phyloP scores from a whole-genome alignment of 495 filamentous ascomycete genomes.

The Hypoxylon fuscum region DNA sequence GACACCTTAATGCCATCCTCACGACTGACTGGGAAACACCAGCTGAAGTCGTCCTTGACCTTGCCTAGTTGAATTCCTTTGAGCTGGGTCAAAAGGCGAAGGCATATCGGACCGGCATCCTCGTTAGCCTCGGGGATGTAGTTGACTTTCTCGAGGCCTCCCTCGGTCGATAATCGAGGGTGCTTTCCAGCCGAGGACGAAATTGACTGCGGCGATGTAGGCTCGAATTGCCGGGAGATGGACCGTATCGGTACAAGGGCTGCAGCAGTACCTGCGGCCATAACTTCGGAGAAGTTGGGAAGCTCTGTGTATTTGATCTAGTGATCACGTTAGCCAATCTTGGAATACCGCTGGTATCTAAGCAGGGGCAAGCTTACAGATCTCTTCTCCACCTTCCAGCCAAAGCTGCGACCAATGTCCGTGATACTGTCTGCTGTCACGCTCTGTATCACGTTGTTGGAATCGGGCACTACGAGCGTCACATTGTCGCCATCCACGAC shows the following conservation, averaged over 20 bases:
- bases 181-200: slow-evolving; percentile 42
- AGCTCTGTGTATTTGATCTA: slow-evolving; percentile 85
- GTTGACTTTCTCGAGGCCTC: slow-evolving; percentile 67
- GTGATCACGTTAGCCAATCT: slow-evolving; percentile 24
- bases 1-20: slow-evolving; percentile 54
- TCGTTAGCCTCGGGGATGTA: slow-evolving; percentile 69
- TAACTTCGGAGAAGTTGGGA: slow-evolving; percentile 77
- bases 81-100: slow-evolving; percentile 75
- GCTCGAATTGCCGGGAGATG: slow-evolving; percentile 70
- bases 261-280: slow-evolving; percentile 93
- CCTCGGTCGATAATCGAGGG: slow-evolving; percentile 44
- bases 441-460: slow-evolving; percentile 81
- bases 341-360: neutral
- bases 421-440: slow-evolving; percentile 78
- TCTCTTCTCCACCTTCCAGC: slow-evolving; percentile 72
- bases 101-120: slow-evolving; percentile 73
- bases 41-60: slow-evolving; percentile 77
- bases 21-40: slow-evolving; percentile 68
- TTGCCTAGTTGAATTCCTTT: slow-evolving; percentile 87
- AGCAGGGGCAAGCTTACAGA: slow-evolving; percentile 48
- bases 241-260: slow-evolving; percentile 89
- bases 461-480: slow-evolving; percentile 81
- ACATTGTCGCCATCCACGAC: slow-evolving; percentile 65
- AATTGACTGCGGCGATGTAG: slow-evolving; percentile 53
- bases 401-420: slow-evolving; percentile 71